Percentiles rank a stretch among this genome's conserved stretches.
Conservation (phyloP, 2,329 filamentous ascomycete genomes). For the Neofusicoccum cordaticola region DNA sequence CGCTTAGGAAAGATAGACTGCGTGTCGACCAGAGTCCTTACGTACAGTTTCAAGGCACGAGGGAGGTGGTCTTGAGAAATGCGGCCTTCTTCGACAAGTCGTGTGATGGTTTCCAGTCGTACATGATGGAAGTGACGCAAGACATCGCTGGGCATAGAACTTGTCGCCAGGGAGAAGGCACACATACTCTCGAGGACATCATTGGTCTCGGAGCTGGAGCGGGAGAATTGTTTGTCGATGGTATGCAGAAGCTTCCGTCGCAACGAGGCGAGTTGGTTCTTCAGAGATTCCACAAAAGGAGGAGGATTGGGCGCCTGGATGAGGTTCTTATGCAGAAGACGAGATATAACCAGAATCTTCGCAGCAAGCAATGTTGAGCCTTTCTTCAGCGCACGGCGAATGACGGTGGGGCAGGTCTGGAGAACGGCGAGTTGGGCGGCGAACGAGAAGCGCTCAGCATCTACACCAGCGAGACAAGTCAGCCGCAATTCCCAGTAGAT, state of each 20-base stretch:
- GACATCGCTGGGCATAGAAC: constrained; percentile 74
- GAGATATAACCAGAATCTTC: constrained; percentile 68
- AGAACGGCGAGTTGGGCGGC: constrained; percentile 59
- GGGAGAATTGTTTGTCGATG: constrained; percentile 54
- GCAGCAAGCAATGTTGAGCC: constrained; percentile 55
- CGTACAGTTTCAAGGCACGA: constrained; percentile 68
- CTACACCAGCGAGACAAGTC: constrained; percentile 25
- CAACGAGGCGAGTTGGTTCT: constrained; percentile 61
- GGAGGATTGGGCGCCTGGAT: constrained; percentile 49
- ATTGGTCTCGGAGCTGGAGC: constrained; percentile 36
- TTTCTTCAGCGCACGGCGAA: constrained; percentile 52
- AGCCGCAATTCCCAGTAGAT: background rate
- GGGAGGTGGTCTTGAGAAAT: constrained; percentile 56
- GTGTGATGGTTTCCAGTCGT: constrained; percentile 65
- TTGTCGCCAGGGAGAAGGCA: constrained; percentile 79
- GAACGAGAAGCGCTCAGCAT: constrained; percentile 45
- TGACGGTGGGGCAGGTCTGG: constrained; percentile 53
- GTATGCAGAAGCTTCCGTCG: constrained; percentile 64
- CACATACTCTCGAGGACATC: constrained; percentile 69
- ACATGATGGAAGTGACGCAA: constrained; percentile 75
- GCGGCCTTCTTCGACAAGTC: constrained; percentile 54
- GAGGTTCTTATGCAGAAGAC: constrained; percentile 72
- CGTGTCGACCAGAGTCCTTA: constrained; percentile 73
- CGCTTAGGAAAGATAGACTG: constrained; percentile 71
- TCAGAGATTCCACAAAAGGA: constrained; percentile 60